Evolutionary conservation across 1,139 yeast genomes (phyloP), one percentile per base, ranked within the genome.

Genomic region (Debaryomycetaceae sp.): DNA sequence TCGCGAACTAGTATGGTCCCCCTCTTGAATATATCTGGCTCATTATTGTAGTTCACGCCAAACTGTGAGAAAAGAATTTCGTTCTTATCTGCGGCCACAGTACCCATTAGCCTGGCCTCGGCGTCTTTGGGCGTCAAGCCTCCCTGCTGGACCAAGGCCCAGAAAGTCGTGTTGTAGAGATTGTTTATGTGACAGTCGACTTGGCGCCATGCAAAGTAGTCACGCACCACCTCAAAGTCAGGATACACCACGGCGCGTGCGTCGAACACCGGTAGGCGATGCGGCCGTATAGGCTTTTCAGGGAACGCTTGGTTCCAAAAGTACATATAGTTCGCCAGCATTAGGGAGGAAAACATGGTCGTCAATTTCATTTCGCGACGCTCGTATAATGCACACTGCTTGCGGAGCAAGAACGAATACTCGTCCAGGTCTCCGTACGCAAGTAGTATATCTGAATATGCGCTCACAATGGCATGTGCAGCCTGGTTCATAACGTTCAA

Each of bases 381-480:
- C 39, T 86, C 95, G 46, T 79, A 87, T 33, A 90, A 49, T 2
- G 59, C 58, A 28, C 93, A 76, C 25, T 62, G 63, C 31, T 64
- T 69, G 21, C 75, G 58, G 30, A 90, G 53, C 6, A 87, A 67
- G 51, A 87, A 87, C 15, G 92, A 80, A 50, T 81, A 90, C 55
- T 90, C 99, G 51, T 90, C 99, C 21, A 93, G 79, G 45, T 90
- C 97, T 0, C 99, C 99, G 48, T 80, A 90, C 0, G 95, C 94
- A 51, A 87, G 39, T 15, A 77, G 46, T 1, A 85, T 68, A 39
- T 92, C 98, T 7, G 83, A 73, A 15, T 80, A 64, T 26, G 62
- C 60, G 23, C 62, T 55, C 65, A 83, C 68, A 6, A 86, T 68
- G 28, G 69, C 67, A 34, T 47, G 42, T 0, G 98, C 98, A 3